These are phyloP conservation scores for Diaporthe capsici DNA, from an alignment of 2,329 filamentous ascomycete genomes.

Conservation along the genomic window DNA sequence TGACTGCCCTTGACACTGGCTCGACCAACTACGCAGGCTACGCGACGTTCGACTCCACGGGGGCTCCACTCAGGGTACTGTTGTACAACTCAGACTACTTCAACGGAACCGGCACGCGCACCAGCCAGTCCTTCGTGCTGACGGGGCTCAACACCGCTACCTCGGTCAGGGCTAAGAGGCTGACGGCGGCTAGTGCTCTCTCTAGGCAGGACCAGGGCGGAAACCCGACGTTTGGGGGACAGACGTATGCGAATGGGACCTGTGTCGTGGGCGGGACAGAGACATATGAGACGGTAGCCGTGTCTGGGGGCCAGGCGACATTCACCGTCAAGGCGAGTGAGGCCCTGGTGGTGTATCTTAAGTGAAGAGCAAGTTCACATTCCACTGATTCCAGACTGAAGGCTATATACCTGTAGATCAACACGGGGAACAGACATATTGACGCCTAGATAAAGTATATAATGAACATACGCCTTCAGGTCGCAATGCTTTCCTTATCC, in stretches of 20 bases:
- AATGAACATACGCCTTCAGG: no score
- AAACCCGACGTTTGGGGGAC: conserved; percentile 60
- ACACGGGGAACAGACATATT: neutral
- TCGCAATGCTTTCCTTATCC: no score
- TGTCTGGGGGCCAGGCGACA: conserved; percentile 53
- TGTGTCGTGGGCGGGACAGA: conserved; percentile 59
- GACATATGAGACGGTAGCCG: conserved; percentile 53
- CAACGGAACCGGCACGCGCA: conserved; percentile 50
- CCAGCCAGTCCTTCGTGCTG: conserved; percentile 57
- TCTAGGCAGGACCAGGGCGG: conserved; percentile 60
- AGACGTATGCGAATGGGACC: conserved; percentile 60
- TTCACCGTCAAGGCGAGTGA: conserved; percentile 59
- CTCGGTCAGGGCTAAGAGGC: conserved; percentile 56
- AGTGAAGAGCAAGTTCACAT: conserved; percentile 42
- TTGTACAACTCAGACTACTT: conserved; percentile 63
- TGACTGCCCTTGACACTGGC: conserved; percentile 62
- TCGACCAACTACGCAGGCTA: conserved; percentile 60
- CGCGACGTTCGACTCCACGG: conserved; percentile 57
- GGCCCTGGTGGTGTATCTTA: conserved; percentile 62
- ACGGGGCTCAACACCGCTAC: conserved; percentile 49
- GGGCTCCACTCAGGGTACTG: conserved; percentile 55
- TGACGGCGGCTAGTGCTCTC: conserved; percentile 59
- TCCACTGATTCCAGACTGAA: neutral
- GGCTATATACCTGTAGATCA: neutral
- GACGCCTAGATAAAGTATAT: no score